Evolutionary conservation across 371 early-diverging fungal species (phyloP).

Genomic region (Saksenaea oblongispora): DNA sequence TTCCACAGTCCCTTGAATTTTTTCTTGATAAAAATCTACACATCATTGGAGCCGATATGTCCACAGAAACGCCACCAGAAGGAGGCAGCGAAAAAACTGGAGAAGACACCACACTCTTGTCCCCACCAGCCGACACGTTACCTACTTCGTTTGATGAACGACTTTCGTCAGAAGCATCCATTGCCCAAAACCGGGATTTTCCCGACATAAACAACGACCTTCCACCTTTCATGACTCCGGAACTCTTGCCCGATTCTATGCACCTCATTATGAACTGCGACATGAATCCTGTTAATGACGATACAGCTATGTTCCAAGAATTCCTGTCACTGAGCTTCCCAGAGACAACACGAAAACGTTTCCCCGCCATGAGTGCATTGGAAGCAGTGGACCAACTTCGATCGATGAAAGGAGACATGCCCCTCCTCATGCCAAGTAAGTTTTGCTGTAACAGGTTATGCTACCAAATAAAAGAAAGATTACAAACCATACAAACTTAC

Average conservation of each 20-base stretch:
- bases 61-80: not conserved
- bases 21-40: constrained; percentile 15
- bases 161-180: not conserved
- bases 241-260: not conserved
- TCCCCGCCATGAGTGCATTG: constrained; percentile 31
- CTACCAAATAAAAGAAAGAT: not conserved
- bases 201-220: not conserved
- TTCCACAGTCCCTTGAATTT: constrained; percentile 19
- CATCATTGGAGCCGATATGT: constrained; percentile 5
- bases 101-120: not conserved
- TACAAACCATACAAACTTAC: not conserved
- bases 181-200: not conserved
- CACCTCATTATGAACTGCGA: not conserved
- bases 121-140: constrained; percentile 42
- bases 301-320: not conserved
- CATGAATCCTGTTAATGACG: constrained; percentile 1
- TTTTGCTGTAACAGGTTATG: not conserved
- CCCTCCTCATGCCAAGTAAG: constrained; percentile 34
- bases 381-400: constrained; percentile 30
- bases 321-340: not conserved
- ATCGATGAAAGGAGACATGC: constrained; percentile 8
- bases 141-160: constrained; percentile 58
- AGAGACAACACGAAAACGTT: constrained; percentile 5
- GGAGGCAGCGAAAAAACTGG: not conserved
- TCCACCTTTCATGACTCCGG: not conserved